Percentiles rank a stretch among this genome's conserved stretches.
phyloP scores from a whole-genome alignment of 2,329 filamentous ascomycete genomes.

The Aureobasidium sp. region DNA sequence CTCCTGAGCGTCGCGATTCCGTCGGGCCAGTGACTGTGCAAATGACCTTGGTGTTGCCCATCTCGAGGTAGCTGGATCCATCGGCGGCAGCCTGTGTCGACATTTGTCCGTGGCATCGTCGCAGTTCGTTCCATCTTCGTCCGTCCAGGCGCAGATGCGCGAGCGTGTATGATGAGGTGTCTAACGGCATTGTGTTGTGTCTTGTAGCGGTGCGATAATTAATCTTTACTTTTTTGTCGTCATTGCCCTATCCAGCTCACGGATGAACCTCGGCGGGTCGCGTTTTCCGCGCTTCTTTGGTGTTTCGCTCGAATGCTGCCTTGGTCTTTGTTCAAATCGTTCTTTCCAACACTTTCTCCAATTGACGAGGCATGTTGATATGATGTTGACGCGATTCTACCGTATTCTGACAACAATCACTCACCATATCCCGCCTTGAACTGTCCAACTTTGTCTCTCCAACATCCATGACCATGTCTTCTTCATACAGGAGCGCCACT shows the following conservation, averaged over 20 bases:
- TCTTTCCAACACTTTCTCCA: not conserved
- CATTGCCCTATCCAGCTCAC: not conserved
- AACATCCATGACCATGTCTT: not conserved
- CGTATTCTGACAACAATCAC: not conserved
- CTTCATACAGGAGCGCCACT: not conserved
- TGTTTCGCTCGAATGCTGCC: not conserved
- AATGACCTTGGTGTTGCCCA: constrained; percentile 96
- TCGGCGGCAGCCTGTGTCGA: constrained; percentile 88
- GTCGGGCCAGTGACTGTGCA: constrained; percentile 82
- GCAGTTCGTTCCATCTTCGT: constrained; percentile 96
- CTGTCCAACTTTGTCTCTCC: not conserved
- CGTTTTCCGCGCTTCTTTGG: not conserved
- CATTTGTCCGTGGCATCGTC: constrained; percentile 79
- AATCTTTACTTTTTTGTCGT: not conserved
- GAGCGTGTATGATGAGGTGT: constrained; percentile 84
- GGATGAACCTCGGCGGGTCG: not conserved
- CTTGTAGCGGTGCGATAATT: not conserved
- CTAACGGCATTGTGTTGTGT: constrained; percentile 68
- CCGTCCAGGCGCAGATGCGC: constrained; percentile 59
- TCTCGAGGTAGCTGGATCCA: constrained; percentile 86
- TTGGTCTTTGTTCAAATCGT: not conserved
- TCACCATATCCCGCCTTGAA: not conserved
- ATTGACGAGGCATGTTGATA: not conserved
- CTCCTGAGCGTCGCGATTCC: constrained; percentile 50
- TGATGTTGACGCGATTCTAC: not conserved